phyloP scores from a whole-genome alignment of 345 rosid species.

The Syzygium grande region DNA sequence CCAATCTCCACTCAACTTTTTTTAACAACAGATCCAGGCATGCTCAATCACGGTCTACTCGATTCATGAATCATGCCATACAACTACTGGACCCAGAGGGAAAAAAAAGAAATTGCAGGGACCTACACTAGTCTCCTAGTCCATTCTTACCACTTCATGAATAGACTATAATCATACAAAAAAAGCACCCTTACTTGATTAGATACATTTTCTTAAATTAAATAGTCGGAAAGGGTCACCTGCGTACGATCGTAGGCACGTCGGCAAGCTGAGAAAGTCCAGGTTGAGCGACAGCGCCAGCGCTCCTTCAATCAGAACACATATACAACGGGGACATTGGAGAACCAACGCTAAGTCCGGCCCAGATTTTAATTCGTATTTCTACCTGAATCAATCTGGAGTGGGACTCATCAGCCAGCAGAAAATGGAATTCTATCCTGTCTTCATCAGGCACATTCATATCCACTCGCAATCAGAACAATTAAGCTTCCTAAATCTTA shows the following conservation, averaged over 20 bases:
- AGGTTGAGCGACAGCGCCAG: background rate
- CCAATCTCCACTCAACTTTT: background rate
- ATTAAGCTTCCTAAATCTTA: background rate
- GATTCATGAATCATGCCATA: background rate
- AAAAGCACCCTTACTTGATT: background rate
- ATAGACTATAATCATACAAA: background rate
- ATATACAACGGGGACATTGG: background rate
- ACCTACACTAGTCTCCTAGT: background rate
- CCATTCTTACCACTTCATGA: background rate
- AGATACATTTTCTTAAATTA: background rate
- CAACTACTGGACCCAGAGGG: background rate
- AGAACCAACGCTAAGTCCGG: background rate
- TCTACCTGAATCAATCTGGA: background rate
- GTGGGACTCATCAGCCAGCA: background rate
- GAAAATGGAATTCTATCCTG: background rate
- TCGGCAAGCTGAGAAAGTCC: background rate
- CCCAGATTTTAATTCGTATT: background rate
- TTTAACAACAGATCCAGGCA: background rate
- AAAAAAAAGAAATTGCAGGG: background rate
- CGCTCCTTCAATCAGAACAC: background rate
- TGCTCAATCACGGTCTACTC: background rate
- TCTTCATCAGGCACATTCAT: background rate
- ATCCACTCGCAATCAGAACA: background rate
- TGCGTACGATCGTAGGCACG: background rate
- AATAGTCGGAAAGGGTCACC: background rate